These are phyloP conservation scores for Wallacemonas rigidus DNA, from an alignment of 208 protist genomes.

Conservation along the genomic window DNA sequence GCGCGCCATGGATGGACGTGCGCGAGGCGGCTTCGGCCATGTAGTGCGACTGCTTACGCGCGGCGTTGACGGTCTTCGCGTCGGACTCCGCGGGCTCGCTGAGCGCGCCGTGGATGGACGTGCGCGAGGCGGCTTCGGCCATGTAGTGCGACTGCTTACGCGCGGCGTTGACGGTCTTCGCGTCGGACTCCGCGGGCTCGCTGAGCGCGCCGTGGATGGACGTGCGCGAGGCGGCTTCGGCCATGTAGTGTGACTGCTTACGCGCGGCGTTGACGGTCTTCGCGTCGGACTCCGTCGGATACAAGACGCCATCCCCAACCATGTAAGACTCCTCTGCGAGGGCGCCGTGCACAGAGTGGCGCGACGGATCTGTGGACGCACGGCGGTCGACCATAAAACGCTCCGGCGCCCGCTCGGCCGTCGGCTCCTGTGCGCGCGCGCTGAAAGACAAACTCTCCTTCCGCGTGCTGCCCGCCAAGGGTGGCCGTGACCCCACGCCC, in stretches of 20 bases:
- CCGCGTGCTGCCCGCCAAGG: not conserved
- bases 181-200: not conserved
- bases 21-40: constrained; percentile 1
- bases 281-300: not conserved
- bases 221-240: not conserved
- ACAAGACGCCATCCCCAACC: not conserved
- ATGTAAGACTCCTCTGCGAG: not conserved
- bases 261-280: not conserved
- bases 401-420: not conserved
- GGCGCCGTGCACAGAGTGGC: not conserved
- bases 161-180: not conserved
- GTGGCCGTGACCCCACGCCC: not conserved
- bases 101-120: constrained; percentile 10
- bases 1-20: not conserved
- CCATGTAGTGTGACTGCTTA: constrained; percentile 18
- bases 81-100: not conserved
- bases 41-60: constrained; percentile 7
- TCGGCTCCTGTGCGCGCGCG: not conserved
- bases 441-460: not conserved
- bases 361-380: not conserved
- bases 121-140: constrained; percentile 7
- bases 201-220: constrained; percentile 8
- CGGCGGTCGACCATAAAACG: not conserved
- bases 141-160: constrained; percentile 16
- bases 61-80: not conserved